Percentiles rank a stretch among this genome's conserved stretches.
Conservation (phyloP, 2,329 filamentous ascomycete species). For the Cyphellophora europaea region DNA sequence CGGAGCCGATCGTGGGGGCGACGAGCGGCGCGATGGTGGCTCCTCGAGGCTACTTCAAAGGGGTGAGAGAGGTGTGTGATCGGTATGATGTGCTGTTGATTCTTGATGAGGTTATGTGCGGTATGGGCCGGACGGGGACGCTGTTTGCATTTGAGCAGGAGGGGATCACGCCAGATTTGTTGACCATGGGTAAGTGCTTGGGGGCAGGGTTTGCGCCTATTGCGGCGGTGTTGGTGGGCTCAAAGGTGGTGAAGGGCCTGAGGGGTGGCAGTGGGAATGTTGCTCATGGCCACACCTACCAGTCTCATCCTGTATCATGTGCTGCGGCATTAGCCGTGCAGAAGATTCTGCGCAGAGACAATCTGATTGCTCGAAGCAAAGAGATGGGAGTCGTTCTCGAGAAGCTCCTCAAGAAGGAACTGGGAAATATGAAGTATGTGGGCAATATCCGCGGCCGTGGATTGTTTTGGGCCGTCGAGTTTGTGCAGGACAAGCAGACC, state of each 20-base stretch:
- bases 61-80: conserved; percentile 44
- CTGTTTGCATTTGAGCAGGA: conserved; percentile 29
- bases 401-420: conserved; percentile 30
- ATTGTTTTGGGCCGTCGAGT: conserved; percentile 52
- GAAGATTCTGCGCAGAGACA: conserved; percentile 40
- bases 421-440: conserved; percentile 40
- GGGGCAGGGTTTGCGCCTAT: conserved; percentile 48
- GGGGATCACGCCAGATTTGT: conserved; percentile 46
- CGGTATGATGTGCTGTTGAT: conserved; percentile 64
- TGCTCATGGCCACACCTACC: conserved; percentile 50
- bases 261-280: conserved; percentile 38
- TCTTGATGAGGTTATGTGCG: conserved; percentile 54
- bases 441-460: conserved; percentile 51
- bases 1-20: conserved; percentile 41
- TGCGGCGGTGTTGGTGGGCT: conserved; percentile 43
- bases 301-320: conserved; percentile 47
- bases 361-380: conserved; percentile 35
- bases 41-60: conserved; percentile 45
- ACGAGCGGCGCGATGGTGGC: conserved; percentile 45
- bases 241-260: conserved; percentile 39
- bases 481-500: conserved; percentile 45
- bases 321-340: conserved; percentile 44
- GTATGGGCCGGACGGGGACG: conserved; percentile 47
- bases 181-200: conserved; percentile 51
- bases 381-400: conserved; percentile 26